Conservation (phyloP, 352 stramenopile genomes). For the Phytophthora uliginosa region DNA sequence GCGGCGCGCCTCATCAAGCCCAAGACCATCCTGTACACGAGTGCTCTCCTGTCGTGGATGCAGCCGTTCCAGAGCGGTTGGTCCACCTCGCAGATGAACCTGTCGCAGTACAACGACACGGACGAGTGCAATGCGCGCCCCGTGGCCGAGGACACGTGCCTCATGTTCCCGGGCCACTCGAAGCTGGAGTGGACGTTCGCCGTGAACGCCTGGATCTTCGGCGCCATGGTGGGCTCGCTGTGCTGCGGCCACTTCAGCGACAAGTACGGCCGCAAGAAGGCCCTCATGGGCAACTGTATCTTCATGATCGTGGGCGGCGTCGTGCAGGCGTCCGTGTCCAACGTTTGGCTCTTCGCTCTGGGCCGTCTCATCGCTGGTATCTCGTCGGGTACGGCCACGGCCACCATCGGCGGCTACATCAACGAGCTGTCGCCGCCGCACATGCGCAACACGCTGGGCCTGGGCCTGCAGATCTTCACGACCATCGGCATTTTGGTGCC, state of each 20-base stretch:
- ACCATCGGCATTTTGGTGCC: too few species aligned
- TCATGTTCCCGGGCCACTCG: slow-evolving; percentile 35
- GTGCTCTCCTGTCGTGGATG: slow-evolving; percentile 30
- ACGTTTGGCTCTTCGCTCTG: slow-evolving; percentile 41
- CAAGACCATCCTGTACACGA: slow-evolving; percentile 35
- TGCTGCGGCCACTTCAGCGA: slow-evolving; percentile 30
- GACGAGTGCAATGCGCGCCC: slow-evolving; percentile 33
- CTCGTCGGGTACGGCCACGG: slow-evolving; percentile 47
- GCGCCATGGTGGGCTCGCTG: slow-evolving; percentile 25
- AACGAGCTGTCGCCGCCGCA: background rate
- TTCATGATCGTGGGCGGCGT: slow-evolving; percentile 52
- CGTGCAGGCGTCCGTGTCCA: slow-evolving; percentile 9
- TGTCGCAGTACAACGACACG: slow-evolving; percentile 34
- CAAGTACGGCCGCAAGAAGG: slow-evolving; percentile 29
- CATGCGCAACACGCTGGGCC: too few species aligned
- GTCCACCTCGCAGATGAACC: slow-evolving; percentile 41
- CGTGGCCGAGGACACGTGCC: slow-evolving; percentile 29
- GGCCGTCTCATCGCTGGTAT: slow-evolving; percentile 41
- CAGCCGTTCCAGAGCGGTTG: slow-evolving; percentile 41
- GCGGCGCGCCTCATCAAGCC: slow-evolving; percentile 33
- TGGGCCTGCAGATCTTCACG: too few species aligned
- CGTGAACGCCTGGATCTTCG: slow-evolving; percentile 34
- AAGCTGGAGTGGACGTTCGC: slow-evolving; percentile 33
- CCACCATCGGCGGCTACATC: slow-evolving; percentile 46
- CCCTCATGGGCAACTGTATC: slow-evolving; percentile 39